phyloP scores from a whole-genome alignment of 2,329 filamentous ascomycete species.

The Exophiala calicioides region DNA sequence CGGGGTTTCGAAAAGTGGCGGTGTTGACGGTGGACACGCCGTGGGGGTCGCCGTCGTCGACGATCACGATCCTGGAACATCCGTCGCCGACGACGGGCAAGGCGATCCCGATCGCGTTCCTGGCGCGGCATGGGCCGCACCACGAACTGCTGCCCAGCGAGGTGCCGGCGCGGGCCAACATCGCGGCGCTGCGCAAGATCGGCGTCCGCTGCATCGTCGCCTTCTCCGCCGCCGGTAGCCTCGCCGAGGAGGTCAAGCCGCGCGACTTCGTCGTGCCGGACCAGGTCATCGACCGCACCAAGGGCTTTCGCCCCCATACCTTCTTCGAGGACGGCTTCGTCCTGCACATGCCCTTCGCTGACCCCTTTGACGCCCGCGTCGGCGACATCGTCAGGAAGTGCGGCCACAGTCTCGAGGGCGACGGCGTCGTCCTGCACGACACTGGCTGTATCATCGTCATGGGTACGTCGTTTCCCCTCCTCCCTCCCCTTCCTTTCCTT shows the following conservation, averaged over 20 bases:
- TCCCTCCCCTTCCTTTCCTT: conserved; percentile 2
- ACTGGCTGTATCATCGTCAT: conserved; percentile 88
- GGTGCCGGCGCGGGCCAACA: conserved; percentile 92
- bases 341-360: conserved; percentile 90
- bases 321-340: conserved; percentile 86
- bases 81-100: conserved; percentile 66
- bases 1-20: conserved; percentile 82
- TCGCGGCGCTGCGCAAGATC: conserved; percentile 89
- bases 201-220: conserved; percentile 90
- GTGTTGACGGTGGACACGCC: conserved; percentile 75
- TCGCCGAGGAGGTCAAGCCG: conserved; percentile 90
- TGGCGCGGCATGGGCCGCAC: conserved; percentile 85
- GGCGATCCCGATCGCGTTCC: conserved; percentile 74
- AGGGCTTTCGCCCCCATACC: conserved; percentile 89
- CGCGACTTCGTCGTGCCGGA: conserved; percentile 96
- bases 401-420: conserved; percentile 74
- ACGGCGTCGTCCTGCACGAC: conserved; percentile 81
- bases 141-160: conserved; percentile 93
- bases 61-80: conserved; percentile 87
- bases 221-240: conserved; percentile 89
- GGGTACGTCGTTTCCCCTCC: conserved; percentile 56
- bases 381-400: conserved; percentile 76
- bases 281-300: conserved; percentile 96
- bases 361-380: conserved; percentile 83
- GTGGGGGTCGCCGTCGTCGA: conserved; percentile 78